Percentiles rank a stretch among this genome's conserved stretches.
These are phyloP conservation scores for Silene uniflora DNA, from an alignment of 148 eudicot genomes.

Conservation along the genomic window DNA sequence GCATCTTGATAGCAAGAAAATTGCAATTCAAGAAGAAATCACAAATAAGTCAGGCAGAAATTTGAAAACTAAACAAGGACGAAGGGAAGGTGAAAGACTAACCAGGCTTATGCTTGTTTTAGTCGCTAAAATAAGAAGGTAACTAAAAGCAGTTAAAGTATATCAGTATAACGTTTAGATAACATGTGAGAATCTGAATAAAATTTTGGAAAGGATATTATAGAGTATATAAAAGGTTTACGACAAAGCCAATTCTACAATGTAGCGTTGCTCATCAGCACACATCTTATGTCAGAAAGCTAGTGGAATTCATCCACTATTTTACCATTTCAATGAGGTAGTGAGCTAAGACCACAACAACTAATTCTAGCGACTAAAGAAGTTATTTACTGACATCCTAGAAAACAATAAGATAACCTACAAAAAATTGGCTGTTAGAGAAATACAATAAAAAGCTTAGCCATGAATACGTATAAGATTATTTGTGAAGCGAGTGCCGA, in stretches of 20 bases:
- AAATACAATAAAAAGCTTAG: neutral
- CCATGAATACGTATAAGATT: neutral
- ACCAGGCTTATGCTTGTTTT: neutral
- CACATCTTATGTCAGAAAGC: neutral
- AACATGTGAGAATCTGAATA: neutral
- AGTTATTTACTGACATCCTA: conserved; percentile 1
- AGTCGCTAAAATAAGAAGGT: neutral
- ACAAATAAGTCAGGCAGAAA: conserved; percentile 1
- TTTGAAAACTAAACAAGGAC: neutral
- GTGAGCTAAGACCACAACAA: neutral
- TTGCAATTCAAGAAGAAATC: neutral
- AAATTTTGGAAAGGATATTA: neutral
- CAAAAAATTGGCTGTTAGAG: neutral
- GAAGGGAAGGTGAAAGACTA: neutral
- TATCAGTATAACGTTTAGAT: neutral
- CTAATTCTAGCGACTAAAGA: neutral
- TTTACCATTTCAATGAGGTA: neutral
- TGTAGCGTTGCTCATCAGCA: no score
- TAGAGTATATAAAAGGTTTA: neutral
- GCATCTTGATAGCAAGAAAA: neutral
- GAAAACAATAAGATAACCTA: neutral
- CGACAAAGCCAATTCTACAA: neutral
- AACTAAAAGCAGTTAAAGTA: neutral
- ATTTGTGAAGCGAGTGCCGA: neutral
- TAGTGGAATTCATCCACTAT: neutral